Evolutionary conservation across 768 basidiomycete genomes (phyloP), one percentile per base, ranked within the genome.

Genomic region (Leccinum incarnatum): DNA sequence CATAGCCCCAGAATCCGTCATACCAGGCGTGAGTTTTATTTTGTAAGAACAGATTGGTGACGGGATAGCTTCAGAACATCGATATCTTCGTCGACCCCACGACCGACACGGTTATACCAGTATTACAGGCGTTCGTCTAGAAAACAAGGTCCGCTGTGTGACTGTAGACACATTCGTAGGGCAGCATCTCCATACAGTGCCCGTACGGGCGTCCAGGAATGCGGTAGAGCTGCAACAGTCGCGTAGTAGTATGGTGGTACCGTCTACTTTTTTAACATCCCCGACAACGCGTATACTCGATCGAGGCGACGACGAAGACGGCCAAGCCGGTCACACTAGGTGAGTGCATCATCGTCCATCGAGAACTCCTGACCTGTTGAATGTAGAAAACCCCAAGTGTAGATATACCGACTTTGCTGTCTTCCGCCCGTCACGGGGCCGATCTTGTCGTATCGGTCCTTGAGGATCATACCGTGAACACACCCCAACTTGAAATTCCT

Each of bases 381-480:
- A 47, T 40, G 36, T 49, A 68, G 60, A 63, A 2, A 63, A 62
- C 49, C 36, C 59, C 36, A 56, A 75, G 12, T 75, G 80, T 65
- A 83, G 89, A 42, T 91, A 81, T 65, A 88, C 87, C 23, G 79
- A 85, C 63, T 82, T 91, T 60, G 74, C 78, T 7, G 75, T 84
- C 1, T 83, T 87, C 59, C 88, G 23, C 23, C 88, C 73, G 81
- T 6, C 71, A 27, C 78, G 23, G 23, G 23, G 23, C 23, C 2
- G 74, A 83, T 58, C 72, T 90, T 19, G 66, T 91, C 5, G 79
- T 87, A 1, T 78, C 86, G 23, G 23, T 23, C 23, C 23, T 23
- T 23, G 23, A 23, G 23, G 23, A 23, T 23, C 23, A 23, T 23
- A 23, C 23, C 0, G 66, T 71, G 3, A 69, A 74, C 34, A 71